A percentile compares a stretch with the other conserved stretches of the same genome.
Conservation (phyloP, 495 filamentous ascomycete genomes). For the Talaromyces wortmannii region DNA sequence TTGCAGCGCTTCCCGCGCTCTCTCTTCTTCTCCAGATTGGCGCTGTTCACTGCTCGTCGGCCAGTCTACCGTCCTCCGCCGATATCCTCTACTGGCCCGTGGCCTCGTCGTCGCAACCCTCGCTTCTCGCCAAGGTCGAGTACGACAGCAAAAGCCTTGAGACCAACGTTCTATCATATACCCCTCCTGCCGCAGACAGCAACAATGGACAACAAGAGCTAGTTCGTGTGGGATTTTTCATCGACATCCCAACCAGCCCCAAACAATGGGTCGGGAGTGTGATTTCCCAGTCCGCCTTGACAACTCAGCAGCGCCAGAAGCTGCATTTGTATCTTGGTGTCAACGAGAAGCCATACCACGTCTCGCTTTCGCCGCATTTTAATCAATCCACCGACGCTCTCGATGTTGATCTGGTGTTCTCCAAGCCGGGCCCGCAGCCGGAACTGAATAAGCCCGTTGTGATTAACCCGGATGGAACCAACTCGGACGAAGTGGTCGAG, state of each 20-base stretch:
- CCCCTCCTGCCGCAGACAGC: slow-evolving; percentile 14
- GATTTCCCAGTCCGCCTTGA: slow-evolving; percentile 22
- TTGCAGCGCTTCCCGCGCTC: slow-evolving; percentile 4
- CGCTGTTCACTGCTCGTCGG: slow-evolving; percentile 8
- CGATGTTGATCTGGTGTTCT: slow-evolving; percentile 19
- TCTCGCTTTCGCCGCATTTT: slow-evolving; percentile 15
- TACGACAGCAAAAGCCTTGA: slow-evolving; percentile 26
- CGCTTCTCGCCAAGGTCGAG: slow-evolving; percentile 31
- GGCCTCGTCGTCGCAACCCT: slow-evolving; percentile 21
- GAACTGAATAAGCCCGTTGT: slow-evolving; percentile 36
- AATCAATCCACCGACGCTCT: slow-evolving; percentile 8
- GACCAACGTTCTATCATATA: slow-evolving; percentile 27
- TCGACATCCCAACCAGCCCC: slow-evolving; percentile 11
- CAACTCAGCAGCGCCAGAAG: slow-evolving; percentile 9
- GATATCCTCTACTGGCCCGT: slow-evolving; percentile 38
- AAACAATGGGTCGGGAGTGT: slow-evolving; percentile 38
- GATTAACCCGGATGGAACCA: slow-evolving; percentile 29
- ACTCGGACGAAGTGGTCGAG: slow-evolving; percentile 26
- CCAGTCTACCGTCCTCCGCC: slow-evolving; percentile 9
- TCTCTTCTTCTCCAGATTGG: slow-evolving; percentile 6
- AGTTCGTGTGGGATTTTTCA: slow-evolving; percentile 31
- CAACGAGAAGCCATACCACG: slow-evolving; percentile 28
- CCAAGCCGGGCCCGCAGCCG: slow-evolving; percentile 23
- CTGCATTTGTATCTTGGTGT: slow-evolving; percentile 30
- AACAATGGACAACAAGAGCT: slow-evolving; percentile 6